Evolutionary conservation across 345 rosid genomes (phyloP), one percentile per base, ranked within the genome.

Genomic region (Abelmoschus esculentus): DNA sequence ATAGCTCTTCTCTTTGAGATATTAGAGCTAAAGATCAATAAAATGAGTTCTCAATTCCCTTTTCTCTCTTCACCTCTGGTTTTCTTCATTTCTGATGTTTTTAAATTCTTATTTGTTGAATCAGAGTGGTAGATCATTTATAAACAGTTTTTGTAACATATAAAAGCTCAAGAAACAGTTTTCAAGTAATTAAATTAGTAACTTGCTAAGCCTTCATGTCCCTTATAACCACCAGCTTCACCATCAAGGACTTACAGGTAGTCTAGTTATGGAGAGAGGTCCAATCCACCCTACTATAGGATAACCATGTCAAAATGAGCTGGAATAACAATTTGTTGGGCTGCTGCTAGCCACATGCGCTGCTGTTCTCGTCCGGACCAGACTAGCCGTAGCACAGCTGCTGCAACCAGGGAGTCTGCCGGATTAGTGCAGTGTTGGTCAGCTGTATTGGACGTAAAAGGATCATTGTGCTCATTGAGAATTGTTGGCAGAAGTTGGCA

Each of bases 191-290:
- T 34, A 34, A 34, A 34, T 32, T 18, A 38, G 11, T 62, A 18
- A 40, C 67, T 40, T 38, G n/a, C 7, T 40, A 14, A 4, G 17
- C 28, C 31, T 63, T 19, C n/a, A 40, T 40, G 40, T 40, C 10
- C 4, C 32, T 18, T 63, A 63, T 63, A 63, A 40, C 67, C 67
- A 62, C 15, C 29, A 62, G 38, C 44, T 62, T 40, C 52, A 63
- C 52, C 67, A 40, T 63, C 26, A 22, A 22, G 26, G 26, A 22
- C 26, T 17, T 6, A 18, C 11, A 15, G 19, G 32, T 19, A 38
- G 15, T 61, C 29, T 34, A n/a, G n/a, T n/a, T n/a, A 61, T 38
- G 17, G 26, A 61, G 17, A 7, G 17, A 17, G 26, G 14, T 38
- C 66, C 11, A 9, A 32, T 15, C 34, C 34, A 26, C 1, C 19